Percentiles rank a stretch among this genome's conserved stretches.
Conservation (phyloP, 1,284 basidiomycete genomes). For the Cutaneotrichosporon cutaneum region DNA sequence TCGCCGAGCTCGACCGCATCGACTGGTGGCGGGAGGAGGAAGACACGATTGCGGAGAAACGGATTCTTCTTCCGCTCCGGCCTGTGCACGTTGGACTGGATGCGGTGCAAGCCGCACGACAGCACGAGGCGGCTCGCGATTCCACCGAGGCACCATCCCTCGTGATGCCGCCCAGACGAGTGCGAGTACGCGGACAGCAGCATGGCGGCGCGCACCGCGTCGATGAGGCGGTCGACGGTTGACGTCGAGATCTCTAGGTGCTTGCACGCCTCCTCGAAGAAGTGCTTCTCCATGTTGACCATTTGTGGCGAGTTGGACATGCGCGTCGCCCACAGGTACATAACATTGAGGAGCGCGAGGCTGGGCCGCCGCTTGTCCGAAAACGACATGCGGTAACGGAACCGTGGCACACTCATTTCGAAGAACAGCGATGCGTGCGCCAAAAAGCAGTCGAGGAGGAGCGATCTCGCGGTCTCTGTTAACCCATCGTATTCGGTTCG, state of each 20-base stretch:
- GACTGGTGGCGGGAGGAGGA: constrained; percentile 42
- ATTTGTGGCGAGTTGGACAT: constrained; percentile 40
- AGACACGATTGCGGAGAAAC: constrained; percentile 37
- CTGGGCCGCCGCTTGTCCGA: constrained; percentile 41
- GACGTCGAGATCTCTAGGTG: constrained; percentile 40
- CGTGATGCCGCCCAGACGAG: constrained; percentile 44
- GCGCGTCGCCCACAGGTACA: constrained; percentile 50
- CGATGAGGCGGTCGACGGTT: constrained; percentile 43
- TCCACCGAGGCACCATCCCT: constrained; percentile 45
- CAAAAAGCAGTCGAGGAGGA: constrained; percentile 44
- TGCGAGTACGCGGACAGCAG: constrained; percentile 43
- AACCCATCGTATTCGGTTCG: constrained; percentile 40
- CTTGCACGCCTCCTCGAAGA: constrained; percentile 38
- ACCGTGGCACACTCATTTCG: constrained; percentile 48
- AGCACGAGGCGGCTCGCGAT: constrained; percentile 37
- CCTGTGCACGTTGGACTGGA: constrained; percentile 33
- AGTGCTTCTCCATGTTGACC: constrained; percentile 38
- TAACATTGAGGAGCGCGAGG: constrained; percentile 45
- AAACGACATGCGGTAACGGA: constrained; percentile 45
- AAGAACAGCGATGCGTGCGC: constrained; percentile 44
- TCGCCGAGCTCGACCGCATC: constrained; percentile 48
- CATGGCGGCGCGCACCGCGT: constrained; percentile 44
- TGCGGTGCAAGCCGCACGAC: constrained; percentile 48
- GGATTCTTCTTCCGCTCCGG: constrained; percentile 29
- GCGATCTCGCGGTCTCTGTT: constrained; percentile 33